Percentiles rank a stretch among this genome's conserved stretches.
Conservation (phyloP, 306 rosid genomes). For the Fragaria nilgerrensis region DNA sequence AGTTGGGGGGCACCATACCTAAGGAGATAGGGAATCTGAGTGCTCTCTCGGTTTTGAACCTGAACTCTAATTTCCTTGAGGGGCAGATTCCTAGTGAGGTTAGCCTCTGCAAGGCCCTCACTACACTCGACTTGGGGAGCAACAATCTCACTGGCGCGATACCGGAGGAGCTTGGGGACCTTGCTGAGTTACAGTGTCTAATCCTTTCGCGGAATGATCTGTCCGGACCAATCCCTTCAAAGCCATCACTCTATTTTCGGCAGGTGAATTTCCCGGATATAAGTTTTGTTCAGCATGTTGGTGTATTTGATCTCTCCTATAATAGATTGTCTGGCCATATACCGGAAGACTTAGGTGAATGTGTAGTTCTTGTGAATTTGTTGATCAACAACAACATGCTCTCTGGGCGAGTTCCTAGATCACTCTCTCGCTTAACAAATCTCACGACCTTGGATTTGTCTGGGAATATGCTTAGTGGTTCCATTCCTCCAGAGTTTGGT, state of each 20-base stretch:
- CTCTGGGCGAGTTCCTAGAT: conserved; percentile 66
- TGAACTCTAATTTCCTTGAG: conserved; percentile 75
- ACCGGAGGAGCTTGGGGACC: conserved; percentile 57
- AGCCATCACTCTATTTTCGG: conserved; percentile 61
- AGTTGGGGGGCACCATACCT: conserved; percentile 64
- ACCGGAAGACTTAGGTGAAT: conserved; percentile 75
- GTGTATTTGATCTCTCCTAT: conserved; percentile 78
- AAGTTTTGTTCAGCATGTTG: conserved; percentile 92
- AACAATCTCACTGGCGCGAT: conserved; percentile 65
- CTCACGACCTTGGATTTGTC: conserved; percentile 92
- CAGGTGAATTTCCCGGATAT: conserved; percentile 67
- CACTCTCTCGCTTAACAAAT: conserved; percentile 60
- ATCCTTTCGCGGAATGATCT: conserved; percentile 89
- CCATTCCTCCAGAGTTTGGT: conserved; percentile 74
- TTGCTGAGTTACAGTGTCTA: conserved; percentile 70
- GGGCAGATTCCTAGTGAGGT: conserved; percentile 71
- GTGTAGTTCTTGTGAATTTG: conserved; percentile 67
- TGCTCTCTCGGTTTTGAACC: conserved; percentile 63
- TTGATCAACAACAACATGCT: conserved; percentile 69
- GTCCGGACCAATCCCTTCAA: conserved; percentile 82
- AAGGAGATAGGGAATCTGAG: conserved; percentile 67
- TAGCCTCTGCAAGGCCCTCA: conserved; percentile 60
- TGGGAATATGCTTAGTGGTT: conserved; percentile 68
- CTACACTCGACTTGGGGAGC: conserved; percentile 87
- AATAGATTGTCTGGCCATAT: conserved; percentile 80